Evolutionary conservation across 371 early-diverging fungal genomes (phyloP), one percentile per base, ranked within the genome.

Genomic region (Apophysomyces trapeziformis): DNA sequence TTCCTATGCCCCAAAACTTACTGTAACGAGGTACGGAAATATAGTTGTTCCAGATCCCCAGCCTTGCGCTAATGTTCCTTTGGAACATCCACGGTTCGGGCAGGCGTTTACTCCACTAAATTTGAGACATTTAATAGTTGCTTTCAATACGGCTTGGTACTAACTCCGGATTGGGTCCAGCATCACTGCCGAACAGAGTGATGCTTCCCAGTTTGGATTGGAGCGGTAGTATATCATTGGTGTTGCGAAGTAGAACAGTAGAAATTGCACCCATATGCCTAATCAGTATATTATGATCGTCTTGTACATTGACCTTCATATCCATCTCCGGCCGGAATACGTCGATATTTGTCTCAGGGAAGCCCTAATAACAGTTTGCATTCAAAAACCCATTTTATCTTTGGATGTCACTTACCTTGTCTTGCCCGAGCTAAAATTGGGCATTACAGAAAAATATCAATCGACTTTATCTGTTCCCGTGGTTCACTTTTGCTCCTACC

Each of bases 11-110:
- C 5, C 4, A 11, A 50, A 50, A 66, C 76, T 66, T 73, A 81
- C 78, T 5, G 80, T 76, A 57, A 87, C 68, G n/a, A 88, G 41
- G 65, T 87, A 88, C 16, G 88, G 84, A 74, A 80, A 90, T n/a
- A 74, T 65, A 32, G 80, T 69, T 16, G 87, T 82, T 54, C 90
- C 90, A 54, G 84, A 84, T 1, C 90, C 90, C 88, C 89, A 87
- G 18, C 89, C 89, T 68, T 81, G 76, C 45, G 88, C 86, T 16
- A 90, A 68, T 7, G 82, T 84, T 14, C 88, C 90, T 16, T 45
- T 60, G 37, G 60, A 66, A 59, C 76, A 77, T 5, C 73, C 74
- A 35, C 69, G 69, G 60, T 73, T 71, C 21, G 39, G 45, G n/a
- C 76, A 78, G 2, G 66, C 58, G 13, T 71, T 71, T 8, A 66